Base-by-base conservation (phyloP, 495 filamentous ascomycete genomes). In the Melanomma pulvis-pyrius region DNA sequence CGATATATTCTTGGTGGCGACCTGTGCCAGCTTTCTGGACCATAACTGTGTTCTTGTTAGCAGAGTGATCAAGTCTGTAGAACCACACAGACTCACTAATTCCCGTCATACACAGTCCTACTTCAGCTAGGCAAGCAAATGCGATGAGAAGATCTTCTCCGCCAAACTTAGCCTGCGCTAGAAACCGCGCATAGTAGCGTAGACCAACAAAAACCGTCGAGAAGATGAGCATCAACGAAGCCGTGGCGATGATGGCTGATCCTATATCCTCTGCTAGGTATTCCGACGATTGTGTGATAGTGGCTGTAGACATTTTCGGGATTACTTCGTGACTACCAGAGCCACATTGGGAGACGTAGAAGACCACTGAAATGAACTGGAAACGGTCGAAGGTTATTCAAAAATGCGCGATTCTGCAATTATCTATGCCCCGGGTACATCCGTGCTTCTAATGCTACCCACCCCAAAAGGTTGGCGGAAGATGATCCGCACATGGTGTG, bases 201-300 rank as follows among this genome's bases (percentile, higher is more conserved):
- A 66, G 39, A 13, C 29, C 49, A 29, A 66, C 56, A 60, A 66
- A 66, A 7, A 60, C 12, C 3, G 63, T 66, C 19, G 46, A 54
- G 19, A 66, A 49, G 24, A 66, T 53, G 36, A 66, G 54, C 46
- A 66, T 53, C 22, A 66, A 28, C 1, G 63, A 66, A 0, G 63
- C 63, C 19, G 63, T 66, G 13, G 63, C 63, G 21, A 60, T n/a
- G 15, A 66, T 59, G 13, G 63, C 47, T 17, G 63, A 47, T 17
- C 63, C 63, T 28, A 66, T 54, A 32, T 66, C 56, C 30, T 66
- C 63, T 26, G 55, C 52, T 11, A 66, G 55, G 41, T 53, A 66
- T 19, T 34, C 52, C 11, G 53, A 53, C 8, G 47, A 39, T 12
- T 9, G 28, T 15, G 59, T 25, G 29, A 22, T 13, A 22, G 13